These are phyloP conservation scores for Ascochyta koolunga DNA, from an alignment of 2,329 filamentous ascomycete genomes.

Conservation along the genomic window DNA sequence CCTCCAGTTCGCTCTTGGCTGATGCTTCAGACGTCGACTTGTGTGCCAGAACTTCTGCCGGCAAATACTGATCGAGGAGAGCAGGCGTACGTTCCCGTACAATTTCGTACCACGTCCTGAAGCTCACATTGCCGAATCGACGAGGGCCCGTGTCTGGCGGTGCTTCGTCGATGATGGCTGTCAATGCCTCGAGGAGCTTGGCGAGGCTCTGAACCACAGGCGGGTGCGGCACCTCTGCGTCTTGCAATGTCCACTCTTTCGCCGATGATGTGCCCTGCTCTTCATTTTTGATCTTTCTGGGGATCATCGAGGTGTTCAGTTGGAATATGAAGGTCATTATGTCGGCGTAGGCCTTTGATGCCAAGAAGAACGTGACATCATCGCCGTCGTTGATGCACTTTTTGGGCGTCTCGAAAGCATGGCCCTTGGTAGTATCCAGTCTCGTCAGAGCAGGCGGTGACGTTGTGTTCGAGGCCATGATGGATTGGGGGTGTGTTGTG, in stretches of 20 bases:
- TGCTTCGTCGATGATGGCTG: slow-evolving; percentile 72
- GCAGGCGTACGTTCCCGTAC: slow-evolving; percentile 65
- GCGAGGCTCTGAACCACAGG: slow-evolving; percentile 69
- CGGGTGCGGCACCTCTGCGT: slow-evolving; percentile 55
- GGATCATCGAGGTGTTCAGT: slow-evolving; percentile 86
- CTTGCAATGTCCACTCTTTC: slow-evolving; percentile 60
- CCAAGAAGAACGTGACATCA: slow-evolving; percentile 81
- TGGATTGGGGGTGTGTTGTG: slow-evolving; percentile 10
- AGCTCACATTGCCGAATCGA: slow-evolving; percentile 90
- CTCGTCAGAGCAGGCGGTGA: slow-evolving; percentile 28
- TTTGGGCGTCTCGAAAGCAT: slow-evolving; percentile 67
- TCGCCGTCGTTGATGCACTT: slow-evolving; percentile 86
- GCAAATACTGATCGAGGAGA: slow-evolving; percentile 65
- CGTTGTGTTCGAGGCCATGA: slow-evolving; percentile 29
- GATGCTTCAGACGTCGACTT: slow-evolving; percentile 44
- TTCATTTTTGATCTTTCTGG: slow-evolving; percentile 58
- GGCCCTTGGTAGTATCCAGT: slow-evolving; percentile 27
- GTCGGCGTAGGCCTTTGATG: slow-evolving; percentile 82
- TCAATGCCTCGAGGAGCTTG: slow-evolving; percentile 68
- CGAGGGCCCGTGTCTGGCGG: slow-evolving; percentile 86
- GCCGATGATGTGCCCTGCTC: slow-evolving; percentile 47
- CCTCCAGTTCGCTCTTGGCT: slow-evolving; percentile 70
- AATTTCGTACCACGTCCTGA: slow-evolving; percentile 79
- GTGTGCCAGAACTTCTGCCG: slow-evolving; percentile 53
- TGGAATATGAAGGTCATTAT: slow-evolving; percentile 88